Conservation (phyloP, 306 rosid genomes). For the Erythrophleum fordii region DNA sequence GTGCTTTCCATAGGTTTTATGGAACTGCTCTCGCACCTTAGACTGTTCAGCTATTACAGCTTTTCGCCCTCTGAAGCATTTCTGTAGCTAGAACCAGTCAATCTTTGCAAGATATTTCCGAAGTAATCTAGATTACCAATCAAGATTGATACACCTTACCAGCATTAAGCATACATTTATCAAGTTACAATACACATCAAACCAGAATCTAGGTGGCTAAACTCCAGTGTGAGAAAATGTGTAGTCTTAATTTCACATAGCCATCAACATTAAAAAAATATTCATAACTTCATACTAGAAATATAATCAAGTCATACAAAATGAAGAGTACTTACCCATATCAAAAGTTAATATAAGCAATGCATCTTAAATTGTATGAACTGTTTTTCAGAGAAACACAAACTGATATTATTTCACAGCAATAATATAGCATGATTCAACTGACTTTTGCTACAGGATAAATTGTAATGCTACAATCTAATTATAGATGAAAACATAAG, state of each 20-base stretch:
- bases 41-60: constrained; percentile 65
- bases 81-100: constrained; percentile 81
- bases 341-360: not conserved
- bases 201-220: constrained; percentile 33
- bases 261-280: not conserved
- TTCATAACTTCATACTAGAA: not conserved
- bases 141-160: constrained; percentile 27
- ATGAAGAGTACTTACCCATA: not conserved
- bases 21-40: constrained; percentile 71
- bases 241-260: constrained; percentile 23
- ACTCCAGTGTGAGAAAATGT: constrained; percentile 30
- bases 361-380: not conserved
- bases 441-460: constrained; percentile 16
- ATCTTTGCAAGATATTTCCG: constrained; percentile 40
- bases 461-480: not conserved
- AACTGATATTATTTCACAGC: not conserved
- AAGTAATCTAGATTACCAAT: not conserved
- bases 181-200: constrained; percentile 11
- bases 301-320: constrained; percentile 21
- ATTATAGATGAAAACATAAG: not conserved
- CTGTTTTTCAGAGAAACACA: not conserved
- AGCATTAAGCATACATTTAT: constrained; percentile 14
- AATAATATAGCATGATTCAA: not conserved
- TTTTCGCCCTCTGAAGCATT: constrained; percentile 96
- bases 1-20: constrained; percentile 57